A percentile compares a stretch with the other conserved stretches of the same genome.
Evolutionary conservation across 345 rosid genomes (phyloP).

Genomic region (Salix udensis): DNA sequence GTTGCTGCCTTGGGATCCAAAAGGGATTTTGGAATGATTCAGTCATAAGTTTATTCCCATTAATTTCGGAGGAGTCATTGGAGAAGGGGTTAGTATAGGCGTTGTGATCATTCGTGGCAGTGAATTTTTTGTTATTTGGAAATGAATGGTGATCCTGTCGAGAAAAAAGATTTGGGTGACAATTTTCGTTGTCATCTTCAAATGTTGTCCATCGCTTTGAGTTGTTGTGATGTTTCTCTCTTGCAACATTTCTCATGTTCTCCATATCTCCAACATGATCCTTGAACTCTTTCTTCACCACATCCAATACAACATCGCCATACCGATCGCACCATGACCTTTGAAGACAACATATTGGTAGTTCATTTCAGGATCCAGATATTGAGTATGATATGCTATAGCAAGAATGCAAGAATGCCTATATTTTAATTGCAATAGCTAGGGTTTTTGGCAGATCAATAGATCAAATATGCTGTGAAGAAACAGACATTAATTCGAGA

Average conservation of each 20-base stretch:
- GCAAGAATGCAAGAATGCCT: not conserved
- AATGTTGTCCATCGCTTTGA: slow-evolving; percentile 57
- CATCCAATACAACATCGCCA: slow-evolving; percentile 63
- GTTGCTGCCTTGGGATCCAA: slow-evolving; percentile 19
- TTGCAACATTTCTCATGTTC: slow-evolving; percentile 40
- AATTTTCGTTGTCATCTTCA: slow-evolving; percentile 51
- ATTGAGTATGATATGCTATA: not conserved
- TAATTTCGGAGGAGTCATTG: slow-evolving; percentile 8
- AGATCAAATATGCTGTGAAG: not conserved
- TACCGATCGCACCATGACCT: slow-evolving; percentile 70
- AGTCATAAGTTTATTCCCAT: slow-evolving; percentile 16
- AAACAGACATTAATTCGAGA: not conserved
- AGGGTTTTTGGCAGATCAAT: not conserved
- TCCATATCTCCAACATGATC: slow-evolving; percentile 71
- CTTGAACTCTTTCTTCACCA: slow-evolving; percentile 75
- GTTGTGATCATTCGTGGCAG: not conserved
- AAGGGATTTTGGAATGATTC: slow-evolving; percentile 29
- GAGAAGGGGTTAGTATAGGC: slow-evolving; percentile 17
- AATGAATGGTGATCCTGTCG: not conserved
- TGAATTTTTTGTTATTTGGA: not conserved
- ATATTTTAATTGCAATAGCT: not conserved
- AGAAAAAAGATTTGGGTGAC: slow-evolving; percentile 56
- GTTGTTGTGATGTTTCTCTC: slow-evolving; percentile 36
- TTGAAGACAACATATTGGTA: not conserved
- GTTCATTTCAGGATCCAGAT: not conserved